Percentiles rank a stretch among this genome's conserved stretches.
Conservation (phyloP, 768 basidiomycete genomes). For the Naematelia aurantialba region DNA sequence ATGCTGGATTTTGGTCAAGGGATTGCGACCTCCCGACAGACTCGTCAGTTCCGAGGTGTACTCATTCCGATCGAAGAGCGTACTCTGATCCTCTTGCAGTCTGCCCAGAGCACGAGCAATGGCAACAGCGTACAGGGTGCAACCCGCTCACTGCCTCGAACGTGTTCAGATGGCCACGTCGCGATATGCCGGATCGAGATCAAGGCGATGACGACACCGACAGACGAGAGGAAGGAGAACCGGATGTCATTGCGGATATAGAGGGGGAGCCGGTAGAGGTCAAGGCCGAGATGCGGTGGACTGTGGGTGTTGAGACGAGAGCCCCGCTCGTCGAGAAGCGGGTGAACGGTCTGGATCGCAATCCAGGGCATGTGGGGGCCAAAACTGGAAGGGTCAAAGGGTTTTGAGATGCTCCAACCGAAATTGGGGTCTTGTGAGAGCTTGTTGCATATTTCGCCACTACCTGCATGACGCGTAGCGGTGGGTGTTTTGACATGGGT, state of each 20-base stretch:
- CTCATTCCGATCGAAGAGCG: background rate
- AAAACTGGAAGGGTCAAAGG: background rate
- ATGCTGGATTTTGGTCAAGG: conserved; percentile 42
- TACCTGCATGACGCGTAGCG: too few relatives aligned
- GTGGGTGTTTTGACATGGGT: too few relatives aligned
- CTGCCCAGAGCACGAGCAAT: conserved; percentile 44
- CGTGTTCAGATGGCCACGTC: background rate
- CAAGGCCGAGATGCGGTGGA: background rate
- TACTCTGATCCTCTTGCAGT: conserved; percentile 16
- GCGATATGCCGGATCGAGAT: conserved; percentile 10
- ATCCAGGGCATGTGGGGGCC: background rate
- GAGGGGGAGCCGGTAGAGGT: background rate
- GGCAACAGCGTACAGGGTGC: conserved; percentile 23
- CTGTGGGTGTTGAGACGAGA: background rate
- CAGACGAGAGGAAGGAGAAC: conserved; percentile 10
- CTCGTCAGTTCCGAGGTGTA: conserved; percentile 16
- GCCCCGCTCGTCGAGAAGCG: background rate
- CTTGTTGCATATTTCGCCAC: background rate
- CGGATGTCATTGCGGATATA: background rate
- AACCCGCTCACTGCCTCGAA: conserved; percentile 21
- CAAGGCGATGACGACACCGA: conserved; percentile 8
- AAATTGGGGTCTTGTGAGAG: background rate
- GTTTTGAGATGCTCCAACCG: background rate
- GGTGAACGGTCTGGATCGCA: background rate
- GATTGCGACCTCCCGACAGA: conserved; percentile 15